Conservation (phyloP, 1,139 yeast genomes). For the Suhomyces atakaporum region DNA sequence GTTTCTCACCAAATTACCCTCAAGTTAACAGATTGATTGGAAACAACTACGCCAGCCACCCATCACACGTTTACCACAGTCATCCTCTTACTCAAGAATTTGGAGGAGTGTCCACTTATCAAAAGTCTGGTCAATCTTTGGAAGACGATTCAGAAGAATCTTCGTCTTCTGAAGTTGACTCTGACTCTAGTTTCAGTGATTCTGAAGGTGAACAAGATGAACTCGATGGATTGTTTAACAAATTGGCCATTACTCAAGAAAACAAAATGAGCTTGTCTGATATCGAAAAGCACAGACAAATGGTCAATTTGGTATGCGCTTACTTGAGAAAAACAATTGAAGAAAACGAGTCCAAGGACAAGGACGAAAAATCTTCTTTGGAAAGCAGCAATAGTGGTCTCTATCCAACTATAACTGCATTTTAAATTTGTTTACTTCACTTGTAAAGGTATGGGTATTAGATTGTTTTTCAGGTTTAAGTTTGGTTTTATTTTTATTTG, state of each 20-base stretch:
- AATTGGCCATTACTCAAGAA: slow-evolving; percentile 22
- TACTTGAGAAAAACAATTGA: slow-evolving; percentile 22
- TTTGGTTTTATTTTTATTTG: slow-evolving; percentile 4
- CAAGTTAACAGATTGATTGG: slow-evolving; percentile 35
- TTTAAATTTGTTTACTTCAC: slow-evolving; percentile 22
- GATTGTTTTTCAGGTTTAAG: neutral
- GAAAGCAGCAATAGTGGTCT: slow-evolving; percentile 18
- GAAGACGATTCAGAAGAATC: slow-evolving; percentile 16
- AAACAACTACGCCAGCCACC: slow-evolving; percentile 12
- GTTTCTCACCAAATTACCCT: slow-evolving; percentile 31
- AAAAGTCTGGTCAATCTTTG: slow-evolving; percentile 36
- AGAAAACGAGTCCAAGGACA: slow-evolving; percentile 18
- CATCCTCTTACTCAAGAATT: slow-evolving; percentile 33
- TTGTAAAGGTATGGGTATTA: slow-evolving; percentile 3
- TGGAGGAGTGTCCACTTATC: slow-evolving; percentile 43
- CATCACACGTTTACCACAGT: slow-evolving; percentile 13
- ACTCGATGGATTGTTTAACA: slow-evolving; percentile 21
- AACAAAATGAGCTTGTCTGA: slow-evolving; percentile 27
- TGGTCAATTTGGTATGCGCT: slow-evolving; percentile 34
- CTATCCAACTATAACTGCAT: slow-evolving; percentile 48
- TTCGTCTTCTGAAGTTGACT: slow-evolving; percentile 8
- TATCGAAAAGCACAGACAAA: slow-evolving; percentile 40
- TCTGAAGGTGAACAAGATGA: slow-evolving; percentile 18
- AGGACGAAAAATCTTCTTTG: slow-evolving; percentile 12
- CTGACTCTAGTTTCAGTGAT: slow-evolving; percentile 8